Evolutionary conservation across 345 rosid species (phyloP).

Genomic region (Ceriops tagal): DNA sequence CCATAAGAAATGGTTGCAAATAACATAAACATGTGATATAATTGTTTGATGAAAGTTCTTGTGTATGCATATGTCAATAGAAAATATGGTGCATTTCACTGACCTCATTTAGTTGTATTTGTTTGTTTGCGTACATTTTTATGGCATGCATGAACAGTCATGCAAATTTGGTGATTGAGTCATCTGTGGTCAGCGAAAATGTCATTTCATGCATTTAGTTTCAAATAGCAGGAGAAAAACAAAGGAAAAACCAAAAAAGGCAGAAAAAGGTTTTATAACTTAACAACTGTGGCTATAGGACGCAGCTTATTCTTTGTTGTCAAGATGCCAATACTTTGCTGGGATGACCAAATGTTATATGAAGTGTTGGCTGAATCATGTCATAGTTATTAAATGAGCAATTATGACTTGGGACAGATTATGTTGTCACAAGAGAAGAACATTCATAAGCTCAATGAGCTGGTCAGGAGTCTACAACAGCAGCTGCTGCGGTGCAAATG

Average conservation of each 20-base stretch:
- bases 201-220: background rate
- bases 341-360: no score
- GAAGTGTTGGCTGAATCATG: background rate
- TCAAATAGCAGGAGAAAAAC: no score
- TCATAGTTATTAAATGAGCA: background rate
- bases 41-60: no score
- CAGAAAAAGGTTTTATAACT: background rate
- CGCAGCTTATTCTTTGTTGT: no score
- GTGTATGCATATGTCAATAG: no score
- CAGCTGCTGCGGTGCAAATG: constrained; percentile 56
- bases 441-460: constrained; percentile 72
- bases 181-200: background rate
- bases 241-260: no score
- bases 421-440: constrained; percentile 79
- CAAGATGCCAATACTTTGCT: no score
- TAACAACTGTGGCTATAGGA: no score
- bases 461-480: constrained; percentile 58
- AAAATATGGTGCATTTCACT: no score
- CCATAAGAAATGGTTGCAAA: no score
- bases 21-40: no score
- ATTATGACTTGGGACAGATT: constrained; percentile 41
- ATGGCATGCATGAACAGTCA: background rate
- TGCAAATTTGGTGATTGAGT: background rate
- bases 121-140: background rate
- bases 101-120: background rate